Conservation (phyloP, 1,284 basidiomycete genomes). For the Anthracocystis walkeri region DNA sequence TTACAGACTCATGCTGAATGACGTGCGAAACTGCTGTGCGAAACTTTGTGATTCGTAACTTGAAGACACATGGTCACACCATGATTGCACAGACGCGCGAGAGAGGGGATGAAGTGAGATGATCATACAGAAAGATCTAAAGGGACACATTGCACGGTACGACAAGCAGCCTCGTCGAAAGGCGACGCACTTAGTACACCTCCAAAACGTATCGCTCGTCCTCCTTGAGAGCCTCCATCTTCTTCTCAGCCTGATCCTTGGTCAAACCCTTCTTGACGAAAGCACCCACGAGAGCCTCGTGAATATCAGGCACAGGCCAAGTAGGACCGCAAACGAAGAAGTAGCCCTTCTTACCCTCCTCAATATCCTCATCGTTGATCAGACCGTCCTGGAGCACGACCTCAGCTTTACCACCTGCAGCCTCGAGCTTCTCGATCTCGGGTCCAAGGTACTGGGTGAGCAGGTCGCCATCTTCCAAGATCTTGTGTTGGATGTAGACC, state of each 20-base stretch:
- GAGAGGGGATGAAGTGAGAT: not conserved
- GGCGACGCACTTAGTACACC: constrained; percentile 72
- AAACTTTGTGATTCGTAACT: no score
- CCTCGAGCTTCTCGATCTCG: constrained; percentile 74
- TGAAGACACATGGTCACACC: not conserved
- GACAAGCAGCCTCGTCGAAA: not conserved
- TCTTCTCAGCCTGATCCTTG: constrained; percentile 80
- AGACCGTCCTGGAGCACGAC: constrained; percentile 73
- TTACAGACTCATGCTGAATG: not conserved
- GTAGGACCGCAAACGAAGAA: constrained; percentile 98
- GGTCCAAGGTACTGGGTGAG: constrained; percentile 74
- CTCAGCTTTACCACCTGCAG: constrained; percentile 67
- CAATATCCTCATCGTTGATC: constrained; percentile 45
- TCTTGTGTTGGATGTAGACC: constrained; percentile 99
- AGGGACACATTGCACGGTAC: not conserved
- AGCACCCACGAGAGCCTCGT: constrained; percentile 86
- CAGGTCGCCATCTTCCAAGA: constrained; percentile 85
- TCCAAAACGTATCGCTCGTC: constrained; percentile 97
- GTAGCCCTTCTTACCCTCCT: constrained; percentile 71
- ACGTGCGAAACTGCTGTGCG: not conserved
- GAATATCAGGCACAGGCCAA: constrained; percentile 98
- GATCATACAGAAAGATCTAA: not conserved
- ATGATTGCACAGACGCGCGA: not conserved
- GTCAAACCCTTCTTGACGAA: constrained; percentile 79
- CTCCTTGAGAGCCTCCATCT: constrained; percentile 91